Percentiles rank a stretch among this genome's conserved stretches.
phyloP scores from a whole-genome alignment of 441 rosid genomes.

The Melastoma candidum region DNA sequence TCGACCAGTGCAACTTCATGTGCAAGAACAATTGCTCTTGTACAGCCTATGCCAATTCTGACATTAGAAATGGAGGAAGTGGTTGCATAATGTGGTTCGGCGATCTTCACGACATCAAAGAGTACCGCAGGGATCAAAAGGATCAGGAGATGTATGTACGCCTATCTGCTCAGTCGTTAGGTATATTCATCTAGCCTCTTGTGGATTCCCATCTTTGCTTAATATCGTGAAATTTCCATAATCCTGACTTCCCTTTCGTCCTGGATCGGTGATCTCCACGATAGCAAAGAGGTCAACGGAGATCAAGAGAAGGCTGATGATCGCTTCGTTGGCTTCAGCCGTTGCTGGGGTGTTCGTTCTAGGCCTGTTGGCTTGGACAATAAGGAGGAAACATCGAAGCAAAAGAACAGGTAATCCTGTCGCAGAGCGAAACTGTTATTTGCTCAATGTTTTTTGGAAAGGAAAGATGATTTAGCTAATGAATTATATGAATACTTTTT shows the following conservation, averaged over 20 bases:
- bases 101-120: slow-evolving; percentile 1
- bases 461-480: not conserved
- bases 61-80: too few species aligned
- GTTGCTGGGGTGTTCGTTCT: slow-evolving; percentile 2
- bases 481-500: not conserved
- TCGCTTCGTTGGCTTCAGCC: not conserved
- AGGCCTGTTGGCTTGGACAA: not conserved
- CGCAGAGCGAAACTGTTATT: not conserved
- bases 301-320: not conserved
- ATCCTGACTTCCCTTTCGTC: too few species aligned
- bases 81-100: not conserved
- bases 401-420: slow-evolving; percentile 3
- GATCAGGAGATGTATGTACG: not conserved
- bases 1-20: not conserved
- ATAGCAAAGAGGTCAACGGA: too few species aligned
- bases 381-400: not conserved
- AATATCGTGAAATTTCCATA: too few species aligned
- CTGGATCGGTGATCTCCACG: too few species aligned
- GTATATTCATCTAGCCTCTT: too few species aligned
- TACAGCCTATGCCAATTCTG: too few species aligned
- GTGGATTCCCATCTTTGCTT: too few species aligned
- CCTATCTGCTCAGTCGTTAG: not conserved
- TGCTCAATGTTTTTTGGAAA: not conserved
- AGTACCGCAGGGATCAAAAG: not conserved
- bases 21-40: not conserved